phyloP scores from a whole-genome alignment of 495 filamentous ascomycete genomes.

The Penicillium roqueforti region DNA sequence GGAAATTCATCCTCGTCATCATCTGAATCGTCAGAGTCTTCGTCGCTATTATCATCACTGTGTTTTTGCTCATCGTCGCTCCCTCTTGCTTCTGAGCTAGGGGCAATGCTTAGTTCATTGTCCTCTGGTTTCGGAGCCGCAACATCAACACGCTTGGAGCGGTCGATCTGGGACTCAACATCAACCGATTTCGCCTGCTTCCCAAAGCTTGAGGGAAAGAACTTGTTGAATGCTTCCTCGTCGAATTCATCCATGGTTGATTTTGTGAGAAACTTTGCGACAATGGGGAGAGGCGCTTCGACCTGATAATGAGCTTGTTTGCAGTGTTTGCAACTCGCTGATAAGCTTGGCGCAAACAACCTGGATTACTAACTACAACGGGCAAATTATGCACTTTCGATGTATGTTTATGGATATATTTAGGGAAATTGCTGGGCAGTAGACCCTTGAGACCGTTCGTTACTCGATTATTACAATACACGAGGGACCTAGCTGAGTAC shows the following conservation, averaged over 20 bases:
- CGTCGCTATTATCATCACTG: slow-evolving; percentile 45
- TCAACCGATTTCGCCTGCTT: slow-evolving; percentile 71
- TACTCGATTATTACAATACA: slow-evolving; percentile 30
- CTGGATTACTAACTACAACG: background rate
- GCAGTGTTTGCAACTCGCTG: slow-evolving; percentile 34
- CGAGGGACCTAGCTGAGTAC: slow-evolving; percentile 13
- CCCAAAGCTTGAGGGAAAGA: slow-evolving; percentile 81
- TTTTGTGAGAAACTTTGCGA: slow-evolving; percentile 8
- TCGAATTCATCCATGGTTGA: slow-evolving; percentile 59
- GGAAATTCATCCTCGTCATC: slow-evolving; percentile 87
- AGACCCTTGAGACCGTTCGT: slow-evolving; percentile 11
- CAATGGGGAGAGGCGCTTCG: slow-evolving; percentile 9
- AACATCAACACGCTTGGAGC: slow-evolving; percentile 57
- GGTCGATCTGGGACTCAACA: slow-evolving; percentile 73
- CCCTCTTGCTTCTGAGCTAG: slow-evolving; percentile 19
- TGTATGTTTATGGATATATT: background rate
- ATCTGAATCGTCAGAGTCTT: slow-evolving; percentile 49
- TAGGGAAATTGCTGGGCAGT: background rate
- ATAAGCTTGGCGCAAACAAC: slow-evolving; percentile 1
- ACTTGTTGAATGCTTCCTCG: slow-evolving; percentile 77
- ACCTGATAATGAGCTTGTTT: slow-evolving; percentile 34
- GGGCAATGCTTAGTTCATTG: slow-evolving; percentile 20
- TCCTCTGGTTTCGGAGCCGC: slow-evolving; percentile 27
- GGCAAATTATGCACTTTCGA: background rate
- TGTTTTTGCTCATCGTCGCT: slow-evolving; percentile 26